Conservation (phyloP, 2,329 filamentous ascomycete genomes). For the Exophiala xenobiotica region DNA sequence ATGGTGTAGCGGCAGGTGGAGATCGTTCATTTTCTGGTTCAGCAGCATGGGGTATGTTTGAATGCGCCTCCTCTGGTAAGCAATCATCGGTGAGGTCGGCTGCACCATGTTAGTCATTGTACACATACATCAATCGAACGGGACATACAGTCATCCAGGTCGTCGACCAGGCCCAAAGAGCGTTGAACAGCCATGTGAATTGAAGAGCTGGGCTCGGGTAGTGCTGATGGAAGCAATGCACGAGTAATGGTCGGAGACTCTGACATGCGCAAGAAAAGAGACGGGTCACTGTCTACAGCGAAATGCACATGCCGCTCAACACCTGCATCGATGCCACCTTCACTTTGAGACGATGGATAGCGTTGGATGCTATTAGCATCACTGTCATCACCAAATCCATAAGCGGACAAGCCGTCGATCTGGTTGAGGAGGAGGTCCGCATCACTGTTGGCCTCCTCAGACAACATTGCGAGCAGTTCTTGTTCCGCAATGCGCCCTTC, state of each 20-base stretch:
- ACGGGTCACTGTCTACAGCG: constrained; percentile 34
- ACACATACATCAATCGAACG: constrained; percentile 6
- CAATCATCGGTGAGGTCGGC: constrained; percentile 29
- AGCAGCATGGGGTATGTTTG: constrained; percentile 59
- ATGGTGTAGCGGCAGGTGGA: constrained; percentile 10
- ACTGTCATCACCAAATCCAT: constrained; percentile 32
- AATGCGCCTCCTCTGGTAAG: constrained; percentile 51
- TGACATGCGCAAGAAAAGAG: constrained; percentile 22
- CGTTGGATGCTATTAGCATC: constrained; percentile 37
- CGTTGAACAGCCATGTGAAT: constrained; percentile 10
- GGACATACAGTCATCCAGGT: constrained; percentile 29
- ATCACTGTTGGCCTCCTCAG: constrained; percentile 37
- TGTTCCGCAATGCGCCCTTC: constrained; percentile 59
- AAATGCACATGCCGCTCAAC: constrained; percentile 69
- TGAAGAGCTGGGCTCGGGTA: constrained; percentile 18
- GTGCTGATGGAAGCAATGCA: constrained; percentile 29
- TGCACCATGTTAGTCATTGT: constrained; percentile 25
- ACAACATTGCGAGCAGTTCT: constrained; percentile 26
- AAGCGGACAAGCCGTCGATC: constrained; percentile 31
- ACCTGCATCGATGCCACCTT: constrained; percentile 41
- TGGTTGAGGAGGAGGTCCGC: constrained; percentile 30
- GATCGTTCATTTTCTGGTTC: constrained; percentile 10
- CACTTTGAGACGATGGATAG: constrained; percentile 27
- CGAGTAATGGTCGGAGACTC: constrained; percentile 31
- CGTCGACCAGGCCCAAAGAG: constrained; percentile 14